Evolutionary conservation across 1,139 yeast genomes (phyloP), one percentile per base, ranked within the genome.

Genomic region (Suhomyces bribrorum): DNA sequence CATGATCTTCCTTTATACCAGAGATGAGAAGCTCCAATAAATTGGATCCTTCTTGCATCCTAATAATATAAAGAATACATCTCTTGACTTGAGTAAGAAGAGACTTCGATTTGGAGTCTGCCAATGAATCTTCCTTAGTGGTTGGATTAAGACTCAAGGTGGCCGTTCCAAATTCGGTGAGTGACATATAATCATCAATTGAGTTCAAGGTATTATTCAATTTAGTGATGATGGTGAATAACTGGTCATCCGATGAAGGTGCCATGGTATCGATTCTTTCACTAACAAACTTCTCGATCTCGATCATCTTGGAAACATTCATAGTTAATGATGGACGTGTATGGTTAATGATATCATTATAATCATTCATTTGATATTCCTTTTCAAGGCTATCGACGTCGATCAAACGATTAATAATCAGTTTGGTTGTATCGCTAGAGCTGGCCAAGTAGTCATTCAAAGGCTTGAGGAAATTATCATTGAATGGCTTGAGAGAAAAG

Each of bases 31-130:
- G 65, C 32, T 86, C 95, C 45, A 87, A 72, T 34, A 92, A 62
- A 44, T 83, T 85, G 3, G 77, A 72, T 15, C 88, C 88, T 23
- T 78, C 77, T 64, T 92, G 96, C 11, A 92, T 86, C 45, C 90
- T 79, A 44, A 90, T 79, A 50, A 90, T 81, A 54, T 88, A 89
- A 15, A 86, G 64, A 25, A 90, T 64, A 46, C 90, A 84, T 48
- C 96, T 71, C 58, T 92, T 92, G 0, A 87, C 88, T 51, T 89
- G 90, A 32, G 90, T 77, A 53, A 86, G 69, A 24, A 88, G 62
- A 2, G 84, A 69, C 40, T 74, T 75, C 14, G 72, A 62, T 50
- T 77, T 78, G 4, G 69, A 53, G 37, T 71, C 76, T 1, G 66
- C 66, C 27, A 70, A 52, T 0, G 75, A 62, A 24, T 67, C 74